phyloP scores from a whole-genome alignment of 805 yeast species.

The Wickerhamomyces hampshirensis region DNA sequence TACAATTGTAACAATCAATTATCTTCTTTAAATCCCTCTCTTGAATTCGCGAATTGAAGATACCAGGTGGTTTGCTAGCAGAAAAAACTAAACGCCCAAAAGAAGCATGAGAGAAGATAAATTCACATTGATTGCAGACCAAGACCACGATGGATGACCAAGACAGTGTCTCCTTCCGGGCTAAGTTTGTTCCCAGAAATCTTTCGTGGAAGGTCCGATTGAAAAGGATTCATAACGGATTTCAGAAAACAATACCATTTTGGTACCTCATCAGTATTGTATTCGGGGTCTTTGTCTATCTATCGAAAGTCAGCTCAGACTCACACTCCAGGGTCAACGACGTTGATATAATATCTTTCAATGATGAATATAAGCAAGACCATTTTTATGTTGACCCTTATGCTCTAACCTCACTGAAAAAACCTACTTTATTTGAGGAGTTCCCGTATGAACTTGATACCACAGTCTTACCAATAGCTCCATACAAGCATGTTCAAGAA shows the following conservation, averaged over 20 bases:
- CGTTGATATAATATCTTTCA: conserved; percentile 12
- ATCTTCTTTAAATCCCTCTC: too few species aligned
- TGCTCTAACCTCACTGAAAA: conserved; percentile 14
- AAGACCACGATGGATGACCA: too few species aligned
- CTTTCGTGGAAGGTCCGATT: conserved; percentile 4
- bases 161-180: too few species aligned
- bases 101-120: too few species aligned
- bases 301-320: conserved; percentile 7
- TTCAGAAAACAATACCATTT: conserved; percentile 15
- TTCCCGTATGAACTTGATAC: conserved; percentile 30
- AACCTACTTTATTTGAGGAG: conserved; percentile 16
- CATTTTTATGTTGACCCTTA: conserved; percentile 14
- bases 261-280: conserved; percentile 17
- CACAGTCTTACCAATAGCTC: conserved; percentile 33
- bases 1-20: too few species aligned
- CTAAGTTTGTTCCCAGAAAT: conserved; percentile 7
- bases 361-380: conserved; percentile 19
- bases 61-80: too few species aligned
- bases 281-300: conserved; percentile 19
- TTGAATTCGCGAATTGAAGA: too few species aligned
- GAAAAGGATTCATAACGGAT: conserved; percentile 4
- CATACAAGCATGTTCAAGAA: conserved; percentile 31
- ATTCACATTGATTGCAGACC: too few species aligned
- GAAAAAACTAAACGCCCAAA: too few species aligned
- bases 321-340: conserved; percentile 7